Percentiles rank a stretch among this genome's conserved stretches.
Conservation (phyloP, 495 filamentous ascomycete genomes). For the Hypoxylon intermedium region DNA sequence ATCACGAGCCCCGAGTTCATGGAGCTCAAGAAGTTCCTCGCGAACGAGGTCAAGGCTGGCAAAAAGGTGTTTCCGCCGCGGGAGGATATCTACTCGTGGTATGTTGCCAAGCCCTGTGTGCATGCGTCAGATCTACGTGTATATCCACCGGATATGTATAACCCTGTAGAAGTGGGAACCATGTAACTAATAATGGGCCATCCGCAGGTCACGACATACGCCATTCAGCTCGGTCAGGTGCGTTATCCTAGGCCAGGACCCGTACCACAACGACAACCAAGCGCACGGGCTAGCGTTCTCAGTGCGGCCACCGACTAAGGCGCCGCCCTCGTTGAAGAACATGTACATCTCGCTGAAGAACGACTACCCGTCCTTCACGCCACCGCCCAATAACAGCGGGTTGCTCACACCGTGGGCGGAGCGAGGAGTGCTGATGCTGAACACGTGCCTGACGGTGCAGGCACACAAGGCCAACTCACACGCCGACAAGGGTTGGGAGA, state of each 20-base stretch:
- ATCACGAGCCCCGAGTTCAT: slow-evolving; percentile 78
- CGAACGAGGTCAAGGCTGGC: slow-evolving; percentile 72
- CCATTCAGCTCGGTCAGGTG: slow-evolving; percentile 85
- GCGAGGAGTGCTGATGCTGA: slow-evolving; percentile 87
- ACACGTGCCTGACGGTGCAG: slow-evolving; percentile 90
- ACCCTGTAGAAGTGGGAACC: too few relatives aligned
- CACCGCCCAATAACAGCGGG: slow-evolving; percentile 78
- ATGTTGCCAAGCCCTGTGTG: slow-evolving; percentile 28
- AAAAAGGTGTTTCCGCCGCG: slow-evolving; percentile 84
- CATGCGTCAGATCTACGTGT: not conserved
- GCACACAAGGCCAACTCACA: slow-evolving; percentile 87
- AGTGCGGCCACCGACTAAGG: slow-evolving; percentile 84
- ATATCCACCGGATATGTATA: not conserved
- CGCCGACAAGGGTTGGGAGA: slow-evolving; percentile 85
- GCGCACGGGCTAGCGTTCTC: slow-evolving; percentile 96
- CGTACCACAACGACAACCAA: slow-evolving; percentile 95
- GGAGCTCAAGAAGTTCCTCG: slow-evolving; percentile 84
- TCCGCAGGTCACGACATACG: slow-evolving; percentile 81
- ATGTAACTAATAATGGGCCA: slow-evolving; percentile 8
- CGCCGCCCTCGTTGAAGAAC: slow-evolving; percentile 86
- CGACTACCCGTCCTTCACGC: slow-evolving; percentile 81
- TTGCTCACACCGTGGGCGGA: slow-evolving; percentile 92
- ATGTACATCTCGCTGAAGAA: slow-evolving; percentile 87
- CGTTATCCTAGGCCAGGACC: slow-evolving; percentile 94
- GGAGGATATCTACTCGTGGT: slow-evolving; percentile 96